Evolutionary conservation across 352 stramenopile species (phyloP), one percentile per base, ranked within the genome.

Genomic region (Pythium rishiriense): DNA sequence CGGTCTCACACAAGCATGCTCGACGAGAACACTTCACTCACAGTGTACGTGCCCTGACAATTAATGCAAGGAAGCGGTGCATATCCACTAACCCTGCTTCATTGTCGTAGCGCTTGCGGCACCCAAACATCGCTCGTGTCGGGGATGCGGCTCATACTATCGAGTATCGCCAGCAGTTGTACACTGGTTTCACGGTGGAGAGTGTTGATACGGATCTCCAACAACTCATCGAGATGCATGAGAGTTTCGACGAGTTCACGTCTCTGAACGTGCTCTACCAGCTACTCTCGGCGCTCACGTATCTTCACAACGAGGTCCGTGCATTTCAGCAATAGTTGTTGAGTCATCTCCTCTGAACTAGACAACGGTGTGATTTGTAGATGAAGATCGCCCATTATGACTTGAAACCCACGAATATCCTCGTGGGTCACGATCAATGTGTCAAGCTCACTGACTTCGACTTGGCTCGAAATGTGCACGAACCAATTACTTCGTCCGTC

Each of bases 401-500:
- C 70, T 78, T 99, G 22, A 99, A 99, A 72, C 97, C 96, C 42
- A 97, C 96, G 28, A 99, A 99, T 73, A 85, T 99, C 56, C 76
- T 99, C 31, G 93, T 99, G 66, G 93, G 93, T 42, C 70, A 81
- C 7, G 83, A 97, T 64, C 88, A 85, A 39, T 79, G 76, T 57
- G 74, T 97, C 25, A 96, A 97, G 69, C 66, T 97, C 21, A 97
- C 90, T n/a, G 91, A 97, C 69, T 97, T 97, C 50, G 91, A 94
- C 43, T 75, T 97, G 29, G 87, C 91, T 35, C 81, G 91, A 41
- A 69, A 76, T 53, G 78, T 78, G 4, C 72, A 85, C 55, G 66
- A 79, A 49, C 70, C 80, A 26, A 89, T 85, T 19, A 73, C 68
- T 2, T 88, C 76, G 35, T 90, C 81, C 22, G 78, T 77, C n/a